These are phyloP conservation scores for Coleophoma eucalyptorum DNA, from an alignment of 2,329 filamentous ascomycete genomes.

Conservation along the genomic window DNA sequence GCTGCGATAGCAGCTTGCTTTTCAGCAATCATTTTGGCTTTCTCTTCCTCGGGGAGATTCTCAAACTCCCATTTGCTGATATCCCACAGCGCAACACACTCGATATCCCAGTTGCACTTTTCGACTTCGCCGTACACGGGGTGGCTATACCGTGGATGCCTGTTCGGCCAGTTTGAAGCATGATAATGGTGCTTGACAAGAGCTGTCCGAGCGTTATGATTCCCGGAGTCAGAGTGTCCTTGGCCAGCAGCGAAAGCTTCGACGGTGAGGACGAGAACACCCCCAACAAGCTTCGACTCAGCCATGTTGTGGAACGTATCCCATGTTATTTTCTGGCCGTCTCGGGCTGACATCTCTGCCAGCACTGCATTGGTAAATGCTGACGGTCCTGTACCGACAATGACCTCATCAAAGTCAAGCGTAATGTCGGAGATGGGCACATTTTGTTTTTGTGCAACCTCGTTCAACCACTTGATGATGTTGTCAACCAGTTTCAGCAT, in stretches of 20 bases:
- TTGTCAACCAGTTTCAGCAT: constrained; percentile 67
- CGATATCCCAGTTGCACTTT: constrained; percentile 64
- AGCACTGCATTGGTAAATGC: constrained; percentile 65
- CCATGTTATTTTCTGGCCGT: constrained; percentile 51
- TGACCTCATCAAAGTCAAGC: constrained; percentile 69
- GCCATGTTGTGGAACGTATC: constrained; percentile 60
- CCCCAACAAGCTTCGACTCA: constrained; percentile 61
- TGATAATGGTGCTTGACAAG: constrained; percentile 74
- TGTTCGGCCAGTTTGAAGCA: constrained; percentile 66
- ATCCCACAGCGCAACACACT: constrained; percentile 65
- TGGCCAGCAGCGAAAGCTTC: constrained; percentile 72
- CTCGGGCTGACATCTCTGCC: constrained; percentile 53
- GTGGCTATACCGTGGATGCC: constrained; percentile 63
- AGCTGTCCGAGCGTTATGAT: constrained; percentile 61
- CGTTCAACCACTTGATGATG: constrained; percentile 63
- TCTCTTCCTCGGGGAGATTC: constrained; percentile 53
- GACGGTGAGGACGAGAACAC: constrained; percentile 64
- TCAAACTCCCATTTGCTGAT: constrained; percentile 58
- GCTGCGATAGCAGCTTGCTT: constrained; percentile 16
- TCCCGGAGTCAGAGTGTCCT: constrained; percentile 69
- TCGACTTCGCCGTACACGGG: constrained; percentile 69
- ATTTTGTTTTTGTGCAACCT: constrained; percentile 53
- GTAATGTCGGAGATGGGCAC: constrained; percentile 56
- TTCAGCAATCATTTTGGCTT: constrained; percentile 36
- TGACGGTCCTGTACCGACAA: constrained; percentile 68